Conservation (phyloP, 1,284 basidiomycete genomes). For the Microbotryum saponariae region DNA sequence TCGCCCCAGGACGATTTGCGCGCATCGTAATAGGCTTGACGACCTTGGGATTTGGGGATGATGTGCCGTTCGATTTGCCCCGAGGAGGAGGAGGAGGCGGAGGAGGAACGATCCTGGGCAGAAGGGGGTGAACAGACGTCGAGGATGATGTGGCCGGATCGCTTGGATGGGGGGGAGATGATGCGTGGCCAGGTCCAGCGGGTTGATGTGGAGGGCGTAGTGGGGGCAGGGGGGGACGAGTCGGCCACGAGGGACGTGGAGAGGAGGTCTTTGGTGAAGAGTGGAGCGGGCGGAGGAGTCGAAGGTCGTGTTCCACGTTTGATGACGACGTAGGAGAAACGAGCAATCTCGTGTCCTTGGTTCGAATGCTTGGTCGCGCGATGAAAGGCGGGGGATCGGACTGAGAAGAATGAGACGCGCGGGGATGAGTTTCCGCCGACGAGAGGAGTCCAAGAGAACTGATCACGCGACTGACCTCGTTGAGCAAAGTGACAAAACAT, state of each 20-base stretch:
- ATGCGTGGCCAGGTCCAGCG: slow-evolving; percentile 68
- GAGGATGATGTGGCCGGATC: slow-evolving; percentile 83
- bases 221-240: neutral
- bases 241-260: neutral
- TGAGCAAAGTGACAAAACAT: slow-evolving; percentile 75
- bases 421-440: no score
- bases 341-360: slow-evolving; percentile 72
- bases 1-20: slow-evolving; percentile 91
- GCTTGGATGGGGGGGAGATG: slow-evolving; percentile 81
- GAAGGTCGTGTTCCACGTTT: slow-evolving; percentile 63
- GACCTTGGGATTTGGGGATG: slow-evolving; percentile 83
- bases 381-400: slow-evolving; percentile 77
- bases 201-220: neutral
- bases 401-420: slow-evolving; percentile 19
- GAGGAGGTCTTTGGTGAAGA: slow-evolving; percentile 20
- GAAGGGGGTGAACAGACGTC: slow-evolving; percentile 71
- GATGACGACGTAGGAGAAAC: slow-evolving; percentile 86
- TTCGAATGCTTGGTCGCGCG: slow-evolving; percentile 78
- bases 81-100: slow-evolving; percentile 39
- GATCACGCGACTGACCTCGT: slow-evolving; percentile 40
- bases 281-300: neutral
- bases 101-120: slow-evolving; percentile 39
- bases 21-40: slow-evolving; percentile 89
- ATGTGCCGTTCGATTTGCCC: slow-evolving; percentile 85
- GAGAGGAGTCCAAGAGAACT: neutral